phyloP scores from a whole-genome alignment of 257 asterid species.

The Solanum chiquidenum region DNA sequence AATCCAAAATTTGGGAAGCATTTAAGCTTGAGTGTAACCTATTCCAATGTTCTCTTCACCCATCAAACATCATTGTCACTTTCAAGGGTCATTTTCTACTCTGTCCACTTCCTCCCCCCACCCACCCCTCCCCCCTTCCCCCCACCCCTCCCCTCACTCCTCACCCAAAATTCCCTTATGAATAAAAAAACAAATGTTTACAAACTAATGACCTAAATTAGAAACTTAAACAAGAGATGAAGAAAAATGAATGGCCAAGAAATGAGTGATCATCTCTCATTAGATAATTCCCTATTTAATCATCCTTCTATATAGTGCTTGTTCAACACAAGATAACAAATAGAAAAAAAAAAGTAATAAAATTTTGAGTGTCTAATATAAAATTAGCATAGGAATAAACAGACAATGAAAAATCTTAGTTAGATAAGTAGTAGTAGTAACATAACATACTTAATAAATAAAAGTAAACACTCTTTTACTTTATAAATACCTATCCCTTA shows the following conservation, averaged over 20 bases:
- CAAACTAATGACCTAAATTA: background rate
- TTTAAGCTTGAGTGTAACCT: slow-evolving; percentile 25
- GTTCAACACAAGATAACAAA: slow-evolving; percentile 13
- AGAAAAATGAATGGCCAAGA: slow-evolving; percentile 5
- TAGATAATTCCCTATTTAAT: slow-evolving; percentile 9
- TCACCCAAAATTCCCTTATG: background rate
- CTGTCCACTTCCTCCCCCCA: slow-evolving; percentile 4
- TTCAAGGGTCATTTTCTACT: slow-evolving; percentile 38
- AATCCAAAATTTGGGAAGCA: slow-evolving; percentile 11
- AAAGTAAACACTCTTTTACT: slow-evolving; percentile 8
- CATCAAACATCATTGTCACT: slow-evolving; percentile 32
- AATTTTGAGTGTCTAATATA: background rate
- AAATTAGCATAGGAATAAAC: background rate
- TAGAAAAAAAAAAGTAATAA: background rate
- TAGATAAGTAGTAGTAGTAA: background rate
- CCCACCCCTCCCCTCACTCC: background rate
- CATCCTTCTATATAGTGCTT: background rate
- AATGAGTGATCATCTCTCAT: background rate
- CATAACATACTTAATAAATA: background rate
- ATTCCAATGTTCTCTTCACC: slow-evolving; percentile 33
- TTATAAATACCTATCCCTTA: slow-evolving; percentile 34
- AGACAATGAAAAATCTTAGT: background rate
- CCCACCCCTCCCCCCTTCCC: background rate
- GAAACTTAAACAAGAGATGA: background rate
- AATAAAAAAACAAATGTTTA: background rate